These are phyloP conservation scores for Simplicillium sp. DNA, from an alignment of 2,329 filamentous ascomycete species.

Conservation along the genomic window DNA sequence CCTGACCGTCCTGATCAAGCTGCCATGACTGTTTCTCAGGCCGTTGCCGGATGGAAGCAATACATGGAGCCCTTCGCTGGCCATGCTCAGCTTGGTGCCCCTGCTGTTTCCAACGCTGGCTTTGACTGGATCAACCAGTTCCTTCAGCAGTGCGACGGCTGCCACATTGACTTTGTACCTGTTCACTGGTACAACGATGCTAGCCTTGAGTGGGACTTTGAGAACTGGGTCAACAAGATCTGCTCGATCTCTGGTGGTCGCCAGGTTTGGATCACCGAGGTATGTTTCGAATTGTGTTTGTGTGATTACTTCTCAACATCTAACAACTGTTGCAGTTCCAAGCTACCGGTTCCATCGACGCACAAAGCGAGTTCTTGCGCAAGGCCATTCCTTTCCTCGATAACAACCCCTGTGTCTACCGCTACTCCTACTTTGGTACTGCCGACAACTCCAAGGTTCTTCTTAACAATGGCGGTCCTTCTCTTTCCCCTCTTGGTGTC, in stretches of 20 bases:
- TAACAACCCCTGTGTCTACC: constrained; percentile 22
- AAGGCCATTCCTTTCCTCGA: constrained; percentile 34
- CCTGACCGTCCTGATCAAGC: constrained; percentile 12
- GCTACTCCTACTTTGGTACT: constrained; percentile 27
- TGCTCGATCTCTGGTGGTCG: constrained; percentile 22
- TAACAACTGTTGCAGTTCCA: constrained; percentile 6
- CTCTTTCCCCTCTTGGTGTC: constrained; percentile 2
- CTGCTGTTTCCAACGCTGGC: constrained; percentile 36
- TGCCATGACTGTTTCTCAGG: constrained; percentile 18
- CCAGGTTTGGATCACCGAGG: constrained; percentile 36
- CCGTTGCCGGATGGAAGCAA: constrained; percentile 26
- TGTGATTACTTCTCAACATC: not conserved
- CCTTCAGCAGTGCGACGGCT: constrained; percentile 27
- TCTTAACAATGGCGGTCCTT: constrained; percentile 5
- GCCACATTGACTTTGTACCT: constrained; percentile 32
- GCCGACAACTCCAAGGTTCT: constrained; percentile 10
- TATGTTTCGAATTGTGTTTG: not conserved
- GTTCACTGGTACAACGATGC: constrained; percentile 37
- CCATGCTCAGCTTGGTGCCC: constrained; percentile 32
- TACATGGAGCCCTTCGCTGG: constrained; percentile 34
- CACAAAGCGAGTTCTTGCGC: constrained; percentile 27
- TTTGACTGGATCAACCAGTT: constrained; percentile 33
- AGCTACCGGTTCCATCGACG: constrained; percentile 24
- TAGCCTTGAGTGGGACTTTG: constrained; percentile 27
- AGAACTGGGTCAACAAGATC: constrained; percentile 29